Conservation (phyloP, 352 stramenopile genomes). For the Pythium phragmiticola region DNA sequence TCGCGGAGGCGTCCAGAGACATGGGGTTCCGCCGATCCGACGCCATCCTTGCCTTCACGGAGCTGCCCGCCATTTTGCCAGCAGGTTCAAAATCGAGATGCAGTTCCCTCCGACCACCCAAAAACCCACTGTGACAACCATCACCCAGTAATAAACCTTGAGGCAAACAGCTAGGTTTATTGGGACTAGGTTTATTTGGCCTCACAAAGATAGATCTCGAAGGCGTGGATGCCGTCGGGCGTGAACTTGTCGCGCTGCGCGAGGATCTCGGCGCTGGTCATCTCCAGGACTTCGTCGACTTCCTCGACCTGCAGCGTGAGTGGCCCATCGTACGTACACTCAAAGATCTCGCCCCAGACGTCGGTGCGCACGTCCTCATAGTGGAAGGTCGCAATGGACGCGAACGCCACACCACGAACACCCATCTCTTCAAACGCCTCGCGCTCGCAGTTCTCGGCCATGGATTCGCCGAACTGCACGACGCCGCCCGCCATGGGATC, state of each 20-base stretch:
- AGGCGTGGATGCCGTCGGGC: slow-evolving; percentile 76
- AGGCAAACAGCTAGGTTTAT: slow-evolving; percentile 24
- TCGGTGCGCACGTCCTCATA: slow-evolving; percentile 57
- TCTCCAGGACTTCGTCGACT: slow-evolving; percentile 74
- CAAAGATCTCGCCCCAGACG: slow-evolving; percentile 79
- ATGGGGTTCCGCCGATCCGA: slow-evolving; percentile 7
- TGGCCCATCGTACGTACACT: slow-evolving; percentile 69
- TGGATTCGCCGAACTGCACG: slow-evolving; percentile 72
- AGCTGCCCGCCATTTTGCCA: slow-evolving; percentile 10
- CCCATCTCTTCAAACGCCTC: slow-evolving; percentile 87
- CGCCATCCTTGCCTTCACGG: slow-evolving; percentile 2
- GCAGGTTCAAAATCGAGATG: background rate
- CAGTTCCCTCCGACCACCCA: slow-evolving; percentile 5
- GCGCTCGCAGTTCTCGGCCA: slow-evolving; percentile 61
- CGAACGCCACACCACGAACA: slow-evolving; percentile 54
- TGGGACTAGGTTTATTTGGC: slow-evolving; percentile 12
- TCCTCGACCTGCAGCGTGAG: slow-evolving; percentile 71
- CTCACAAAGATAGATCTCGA: slow-evolving; percentile 63
- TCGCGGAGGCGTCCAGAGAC: background rate
- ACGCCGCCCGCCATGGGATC: slow-evolving; percentile 84
- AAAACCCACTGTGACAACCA: slow-evolving; percentile 7
- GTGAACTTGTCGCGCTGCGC: slow-evolving; percentile 62
- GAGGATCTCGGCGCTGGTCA: slow-evolving; percentile 74
- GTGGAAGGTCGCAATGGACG: slow-evolving; percentile 60
- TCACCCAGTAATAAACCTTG: slow-evolving; percentile 8